Evolutionary conservation across 306 rosid species (phyloP).

Genomic region (Rubus idaeus): DNA sequence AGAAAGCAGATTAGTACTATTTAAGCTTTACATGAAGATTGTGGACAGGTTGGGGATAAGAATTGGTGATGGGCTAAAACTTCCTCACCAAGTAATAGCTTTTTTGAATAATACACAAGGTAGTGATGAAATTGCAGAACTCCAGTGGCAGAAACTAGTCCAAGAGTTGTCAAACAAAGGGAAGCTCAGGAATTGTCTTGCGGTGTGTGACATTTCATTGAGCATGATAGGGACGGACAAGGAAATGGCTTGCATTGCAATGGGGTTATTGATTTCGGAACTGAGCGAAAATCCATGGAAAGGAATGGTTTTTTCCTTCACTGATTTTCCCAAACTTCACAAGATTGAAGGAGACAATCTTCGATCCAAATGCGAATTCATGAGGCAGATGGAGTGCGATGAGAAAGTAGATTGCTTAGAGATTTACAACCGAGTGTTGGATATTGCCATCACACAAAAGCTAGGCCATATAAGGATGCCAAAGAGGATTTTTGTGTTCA

Average conservation of each 20-base stretch:
- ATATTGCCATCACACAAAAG: background rate
- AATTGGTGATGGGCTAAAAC: background rate
- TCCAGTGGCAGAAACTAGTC: background rate
- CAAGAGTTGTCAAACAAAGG: background rate
- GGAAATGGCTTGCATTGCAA: background rate
- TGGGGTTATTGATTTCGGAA: background rate
- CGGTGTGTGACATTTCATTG: background rate
- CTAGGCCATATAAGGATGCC: background rate
- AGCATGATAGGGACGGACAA: background rate
- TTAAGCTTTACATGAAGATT: background rate
- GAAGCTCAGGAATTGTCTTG: constrained; percentile 1
- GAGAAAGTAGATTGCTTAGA: background rate
- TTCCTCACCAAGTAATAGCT: background rate
- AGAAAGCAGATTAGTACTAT: background rate
- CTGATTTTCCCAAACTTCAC: background rate
- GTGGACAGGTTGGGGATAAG: background rate
- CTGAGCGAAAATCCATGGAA: background rate
- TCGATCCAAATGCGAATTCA: background rate
- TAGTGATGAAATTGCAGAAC: background rate
- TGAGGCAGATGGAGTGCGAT: background rate
- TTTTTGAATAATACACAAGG: background rate
- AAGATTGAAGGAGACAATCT: background rate
- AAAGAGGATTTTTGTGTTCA: background rate
- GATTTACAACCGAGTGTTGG: background rate
- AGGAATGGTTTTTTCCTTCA: background rate